Conservation (phyloP, 257 asterid genomes). For the Salvia miltiorrhiza region DNA sequence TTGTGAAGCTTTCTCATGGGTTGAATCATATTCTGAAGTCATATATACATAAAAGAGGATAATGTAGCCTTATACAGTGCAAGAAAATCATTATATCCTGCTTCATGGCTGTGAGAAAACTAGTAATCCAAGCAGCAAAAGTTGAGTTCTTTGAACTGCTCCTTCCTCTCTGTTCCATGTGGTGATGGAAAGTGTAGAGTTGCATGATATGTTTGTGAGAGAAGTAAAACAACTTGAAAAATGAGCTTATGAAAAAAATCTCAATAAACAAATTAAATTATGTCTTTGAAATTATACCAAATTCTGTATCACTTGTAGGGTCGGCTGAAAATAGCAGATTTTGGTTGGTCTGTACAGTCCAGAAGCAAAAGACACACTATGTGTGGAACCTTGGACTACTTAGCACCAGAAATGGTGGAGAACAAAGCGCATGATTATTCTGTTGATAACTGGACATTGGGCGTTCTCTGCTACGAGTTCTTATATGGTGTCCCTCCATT, state of each 20-base stretch:
- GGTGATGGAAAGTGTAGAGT: conserved; percentile 1
- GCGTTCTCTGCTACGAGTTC: conserved; percentile 85
- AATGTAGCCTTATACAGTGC: neutral
- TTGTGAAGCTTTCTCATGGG: neutral
- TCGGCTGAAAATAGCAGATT: conserved; percentile 86
- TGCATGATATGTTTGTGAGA: neutral
- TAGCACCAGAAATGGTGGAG: conserved; percentile 99
- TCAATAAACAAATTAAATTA: neutral
- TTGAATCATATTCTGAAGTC: neutral
- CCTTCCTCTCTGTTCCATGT: neutral
- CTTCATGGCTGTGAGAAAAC: neutral
- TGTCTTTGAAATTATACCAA: conserved; percentile 2
- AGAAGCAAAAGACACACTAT: conserved; percentile 76
- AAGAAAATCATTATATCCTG: neutral
- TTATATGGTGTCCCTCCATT: conserved; percentile 87
- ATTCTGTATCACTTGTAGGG: conserved; percentile 44
- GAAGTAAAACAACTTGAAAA: conserved; percentile 1
- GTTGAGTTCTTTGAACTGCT: neutral
- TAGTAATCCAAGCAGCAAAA: neutral
- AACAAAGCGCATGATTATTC: conserved; percentile 83
- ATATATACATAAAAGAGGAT: neutral
- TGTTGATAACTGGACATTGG: conserved; percentile 94
- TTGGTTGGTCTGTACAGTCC: conserved; percentile 98
- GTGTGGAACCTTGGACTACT: conserved; percentile 94
- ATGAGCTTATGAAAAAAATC: neutral